Evolutionary conservation across 2,329 filamentous ascomycete genomes (phyloP).

Genomic region (Pseudogymnoascus sp.): DNA sequence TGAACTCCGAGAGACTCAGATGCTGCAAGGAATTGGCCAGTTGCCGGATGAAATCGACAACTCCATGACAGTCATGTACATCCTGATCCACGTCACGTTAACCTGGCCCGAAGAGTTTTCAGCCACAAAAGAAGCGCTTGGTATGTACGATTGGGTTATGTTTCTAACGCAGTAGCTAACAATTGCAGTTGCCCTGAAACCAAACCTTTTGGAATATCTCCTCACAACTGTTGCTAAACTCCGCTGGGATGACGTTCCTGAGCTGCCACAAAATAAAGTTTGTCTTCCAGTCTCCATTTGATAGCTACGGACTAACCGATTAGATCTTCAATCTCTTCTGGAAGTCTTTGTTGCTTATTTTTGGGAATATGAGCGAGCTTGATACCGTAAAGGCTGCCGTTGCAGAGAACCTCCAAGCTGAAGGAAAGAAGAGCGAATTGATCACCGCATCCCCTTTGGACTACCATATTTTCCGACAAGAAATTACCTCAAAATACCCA

Average conservation of each 20-base stretch:
- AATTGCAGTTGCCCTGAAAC: constrained; percentile 44
- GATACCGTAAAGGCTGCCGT: constrained; percentile 65
- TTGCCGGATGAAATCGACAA: constrained; percentile 52
- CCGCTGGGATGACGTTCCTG: constrained; percentile 63
- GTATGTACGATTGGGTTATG: neutral
- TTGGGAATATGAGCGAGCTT: constrained; percentile 70
- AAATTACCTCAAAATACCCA: constrained; percentile 96
- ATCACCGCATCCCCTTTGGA: constrained; percentile 92
- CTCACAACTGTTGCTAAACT: constrained; percentile 59
- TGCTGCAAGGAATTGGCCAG: neutral
- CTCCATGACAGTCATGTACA: constrained; percentile 54
- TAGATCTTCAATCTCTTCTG: constrained; percentile 76
- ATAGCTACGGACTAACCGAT: constrained; percentile 18
- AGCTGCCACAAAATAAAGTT: constrained; percentile 55
- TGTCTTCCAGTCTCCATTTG: constrained; percentile 23
- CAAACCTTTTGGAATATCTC: constrained; percentile 62
- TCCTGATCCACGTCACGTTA: constrained; percentile 48
- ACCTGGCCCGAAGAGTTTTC: constrained; percentile 42
- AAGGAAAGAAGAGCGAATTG: constrained; percentile 56
- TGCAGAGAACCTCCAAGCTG: constrained; percentile 48
- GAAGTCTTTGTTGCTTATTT: constrained; percentile 81
- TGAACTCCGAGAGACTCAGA: constrained; percentile 26
- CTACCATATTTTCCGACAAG: constrained; percentile 92
- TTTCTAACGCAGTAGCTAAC: constrained; percentile 17
- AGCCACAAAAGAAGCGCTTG: neutral